Evolutionary conservation across 768 basidiomycete genomes (phyloP).

Genomic region (Sutorius australiensis): DNA sequence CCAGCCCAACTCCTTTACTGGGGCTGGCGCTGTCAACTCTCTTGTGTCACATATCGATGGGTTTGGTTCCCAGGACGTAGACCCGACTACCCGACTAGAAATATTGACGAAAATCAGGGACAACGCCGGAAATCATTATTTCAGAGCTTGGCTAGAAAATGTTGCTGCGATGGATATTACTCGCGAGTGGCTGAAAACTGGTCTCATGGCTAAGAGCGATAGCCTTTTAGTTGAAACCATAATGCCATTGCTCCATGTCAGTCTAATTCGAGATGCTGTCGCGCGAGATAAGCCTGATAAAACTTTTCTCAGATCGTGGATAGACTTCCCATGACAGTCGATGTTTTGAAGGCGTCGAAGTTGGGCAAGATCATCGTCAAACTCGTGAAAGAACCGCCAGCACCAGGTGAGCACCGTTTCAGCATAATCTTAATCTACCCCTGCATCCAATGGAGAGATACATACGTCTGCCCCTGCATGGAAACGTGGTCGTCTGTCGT

Average conservation of each 20-base stretch:
- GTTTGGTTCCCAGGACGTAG: constrained; percentile 62
- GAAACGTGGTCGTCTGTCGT: constrained; percentile 30
- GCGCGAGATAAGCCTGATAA: constrained; percentile 17
- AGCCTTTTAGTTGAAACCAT: constrained; percentile 62
- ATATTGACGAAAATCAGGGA: constrained; percentile 80
- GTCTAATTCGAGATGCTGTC: constrained; percentile 32
- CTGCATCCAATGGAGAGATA: constrained; percentile 27
- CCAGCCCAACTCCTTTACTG: constrained; percentile 56
- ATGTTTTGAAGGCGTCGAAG: constrained; percentile 65
- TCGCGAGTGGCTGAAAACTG: constrained; percentile 78
- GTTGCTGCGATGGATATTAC: constrained; percentile 70
- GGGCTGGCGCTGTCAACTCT: constrained; percentile 63
- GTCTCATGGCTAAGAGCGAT: constrained; percentile 53
- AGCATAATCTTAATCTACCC: constrained; percentile 12
- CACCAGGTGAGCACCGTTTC: constrained; percentile 65
- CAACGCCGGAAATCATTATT: constrained; percentile 82
- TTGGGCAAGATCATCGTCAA: constrained; percentile 78
- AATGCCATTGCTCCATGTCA: constrained; percentile 84
- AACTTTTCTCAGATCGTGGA: constrained; percentile 59
- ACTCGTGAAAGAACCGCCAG: constrained; percentile 69
- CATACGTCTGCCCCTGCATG: constrained; percentile 27
- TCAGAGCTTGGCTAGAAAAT: constrained; percentile 82
- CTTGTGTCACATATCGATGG: constrained; percentile 57
- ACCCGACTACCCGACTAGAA: constrained; percentile 62
- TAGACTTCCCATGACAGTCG: constrained; percentile 71